phyloP scores from a whole-genome alignment of 768 basidiomycete species.

The Lactifluus pinguis region DNA sequence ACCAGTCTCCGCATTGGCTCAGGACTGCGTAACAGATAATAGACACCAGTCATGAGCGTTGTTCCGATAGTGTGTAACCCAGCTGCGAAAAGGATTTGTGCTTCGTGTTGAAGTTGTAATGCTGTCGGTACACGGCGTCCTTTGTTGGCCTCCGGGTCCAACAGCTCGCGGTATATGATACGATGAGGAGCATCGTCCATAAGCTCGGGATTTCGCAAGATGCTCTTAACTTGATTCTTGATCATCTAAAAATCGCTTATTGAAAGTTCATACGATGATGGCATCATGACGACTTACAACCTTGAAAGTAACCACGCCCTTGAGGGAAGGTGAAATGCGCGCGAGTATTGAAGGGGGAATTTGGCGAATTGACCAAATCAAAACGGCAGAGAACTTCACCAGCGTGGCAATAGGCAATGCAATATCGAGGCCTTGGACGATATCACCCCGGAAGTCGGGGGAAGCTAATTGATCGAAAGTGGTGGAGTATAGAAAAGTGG shows the following conservation, averaged over 20 bases:
- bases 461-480: slow-evolving; percentile 27
- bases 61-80: slow-evolving; percentile 13
- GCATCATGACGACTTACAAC: background rate
- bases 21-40: slow-evolving; percentile 1
- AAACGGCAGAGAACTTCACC: background rate
- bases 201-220: background rate
- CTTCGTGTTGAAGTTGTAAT: slow-evolving; percentile 1
- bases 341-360: background rate
- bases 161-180: slow-evolving; percentile 6
- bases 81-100: slow-evolving; percentile 4
- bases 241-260: background rate
- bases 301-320: background rate
- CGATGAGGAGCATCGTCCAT: slow-evolving; percentile 7
- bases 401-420: slow-evolving; percentile 23
- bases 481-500: slow-evolving; percentile 33
- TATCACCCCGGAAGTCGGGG: slow-evolving; percentile 29
- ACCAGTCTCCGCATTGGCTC: background rate
- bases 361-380: background rate
- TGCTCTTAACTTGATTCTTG: background rate
- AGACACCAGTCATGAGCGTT: slow-evolving; percentile 4
- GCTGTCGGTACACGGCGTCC: background rate
- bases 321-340: background rate
- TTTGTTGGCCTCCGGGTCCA: slow-evolving; percentile 4
- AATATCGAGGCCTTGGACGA: slow-evolving; percentile 28
- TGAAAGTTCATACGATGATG: background rate